These are phyloP conservation scores for Biscutella laevigata DNA, from an alignment of 441 rosid species.

Conservation along the genomic window DNA sequence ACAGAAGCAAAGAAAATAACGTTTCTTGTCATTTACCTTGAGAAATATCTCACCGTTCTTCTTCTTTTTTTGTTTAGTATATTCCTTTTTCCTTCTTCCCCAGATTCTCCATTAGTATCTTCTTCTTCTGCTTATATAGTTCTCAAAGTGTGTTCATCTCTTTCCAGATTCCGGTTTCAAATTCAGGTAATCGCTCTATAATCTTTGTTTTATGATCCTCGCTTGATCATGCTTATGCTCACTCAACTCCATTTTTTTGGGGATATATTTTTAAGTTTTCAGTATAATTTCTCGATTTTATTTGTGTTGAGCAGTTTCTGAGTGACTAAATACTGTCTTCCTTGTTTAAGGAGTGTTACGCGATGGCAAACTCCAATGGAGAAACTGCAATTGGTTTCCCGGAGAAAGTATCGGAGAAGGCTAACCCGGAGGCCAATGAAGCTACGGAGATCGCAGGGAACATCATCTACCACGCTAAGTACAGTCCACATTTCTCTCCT, in stretches of 20 bases:
- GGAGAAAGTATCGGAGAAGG: slow-evolving; percentile 40
- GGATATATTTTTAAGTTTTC: no score
- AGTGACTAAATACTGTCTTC: not conserved
- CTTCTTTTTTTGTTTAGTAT: not conserved
- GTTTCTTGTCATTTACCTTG: slow-evolving; percentile 4
- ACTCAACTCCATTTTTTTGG: no score
- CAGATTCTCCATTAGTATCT: slow-evolving; percentile 19
- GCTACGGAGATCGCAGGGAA: slow-evolving; percentile 68
- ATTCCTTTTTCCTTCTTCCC: slow-evolving; percentile 8
- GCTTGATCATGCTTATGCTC: no score
- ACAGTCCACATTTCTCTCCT: slow-evolving; percentile 89
- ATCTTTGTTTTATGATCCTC: no score
- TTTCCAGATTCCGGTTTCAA: not conserved
- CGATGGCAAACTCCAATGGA: slow-evolving; percentile 45
- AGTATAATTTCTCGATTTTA: not conserved
- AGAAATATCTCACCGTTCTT: slow-evolving; percentile 5
- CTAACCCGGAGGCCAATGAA: slow-evolving; percentile 54
- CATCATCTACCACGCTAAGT: slow-evolving; percentile 68
- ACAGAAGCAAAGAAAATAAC: not conserved
- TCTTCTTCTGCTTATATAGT: not conserved
- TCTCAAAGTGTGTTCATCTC: not conserved
- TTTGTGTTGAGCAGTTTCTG: not conserved
- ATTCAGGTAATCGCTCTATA: not conserved
- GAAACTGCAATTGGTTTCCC: slow-evolving; percentile 24
- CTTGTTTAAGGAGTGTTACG: slow-evolving; percentile 17